Percentiles rank a stretch among this genome's conserved stretches.
Evolutionary conservation across 441 rosid species (phyloP).

Genomic region (Raphanus hybrid): DNA sequence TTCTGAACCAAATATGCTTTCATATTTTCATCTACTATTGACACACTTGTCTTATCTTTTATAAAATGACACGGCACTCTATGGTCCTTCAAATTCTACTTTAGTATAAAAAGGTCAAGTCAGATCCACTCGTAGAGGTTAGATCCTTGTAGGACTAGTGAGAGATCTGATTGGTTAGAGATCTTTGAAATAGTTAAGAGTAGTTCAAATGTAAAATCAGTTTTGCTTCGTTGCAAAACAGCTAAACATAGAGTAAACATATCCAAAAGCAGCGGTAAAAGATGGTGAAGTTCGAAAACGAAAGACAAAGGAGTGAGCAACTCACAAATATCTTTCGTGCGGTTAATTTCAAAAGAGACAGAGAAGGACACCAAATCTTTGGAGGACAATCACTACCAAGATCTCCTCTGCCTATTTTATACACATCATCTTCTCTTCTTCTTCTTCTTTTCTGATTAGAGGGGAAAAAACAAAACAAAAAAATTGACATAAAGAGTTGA

Average conservation of each 20-base stretch:
- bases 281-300: slow-evolving; percentile 28
- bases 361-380: slow-evolving; percentile 34
- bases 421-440: not conserved
- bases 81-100: not conserved
- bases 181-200: not conserved
- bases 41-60: slow-evolving; percentile 7
- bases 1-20: slow-evolving; percentile 18
- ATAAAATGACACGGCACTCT: slow-evolving; percentile 9
- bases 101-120: not conserved
- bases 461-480: not conserved
- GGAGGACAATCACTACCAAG: slow-evolving; percentile 40
- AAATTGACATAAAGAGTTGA: slow-evolving; percentile 8
- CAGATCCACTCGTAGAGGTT: slow-evolving; percentile 6
- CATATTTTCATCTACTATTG: slow-evolving; percentile 20
- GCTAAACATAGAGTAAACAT: not conserved
- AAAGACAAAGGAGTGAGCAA: slow-evolving; percentile 24
- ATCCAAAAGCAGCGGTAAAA: not conserved
- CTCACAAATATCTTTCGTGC: slow-evolving; percentile 25
- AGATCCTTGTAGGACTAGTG: not conserved
- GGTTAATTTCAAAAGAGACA: slow-evolving; percentile 40
- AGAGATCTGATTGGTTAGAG: not conserved
- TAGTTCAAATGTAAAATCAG: not conserved
- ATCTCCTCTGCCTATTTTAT: slow-evolving; percentile 22
- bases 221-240: not conserved
- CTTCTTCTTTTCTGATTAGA: not conserved